phyloP scores from a whole-genome alignment of 73 alveolate genomes.

The Paramecium sonneborni region DNA sequence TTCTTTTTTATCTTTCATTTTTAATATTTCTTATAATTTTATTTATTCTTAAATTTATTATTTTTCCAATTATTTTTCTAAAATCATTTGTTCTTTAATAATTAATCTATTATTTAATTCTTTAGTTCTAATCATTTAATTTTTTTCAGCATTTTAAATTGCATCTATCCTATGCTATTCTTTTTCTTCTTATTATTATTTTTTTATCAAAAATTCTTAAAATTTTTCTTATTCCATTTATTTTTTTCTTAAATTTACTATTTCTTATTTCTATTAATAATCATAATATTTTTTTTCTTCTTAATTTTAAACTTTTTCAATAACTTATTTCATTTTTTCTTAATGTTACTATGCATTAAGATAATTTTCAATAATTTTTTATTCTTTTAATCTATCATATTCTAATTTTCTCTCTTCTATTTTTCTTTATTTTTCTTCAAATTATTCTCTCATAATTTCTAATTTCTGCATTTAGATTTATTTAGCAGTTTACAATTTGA shows the following conservation, averaged over 20 bases:
- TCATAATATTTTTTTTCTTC: not conserved
- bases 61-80: not conserved
- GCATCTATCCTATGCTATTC: not conserved
- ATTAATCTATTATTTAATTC: not conserved
- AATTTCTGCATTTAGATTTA: not conserved
- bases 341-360: not conserved
- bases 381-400: not conserved
- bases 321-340: not conserved
- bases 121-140: not conserved
- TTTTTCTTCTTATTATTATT: constrained; percentile 4
- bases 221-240: not conserved
- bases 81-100: not conserved
- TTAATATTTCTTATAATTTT: not conserved
- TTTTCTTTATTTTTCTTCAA: constrained; percentile 12
- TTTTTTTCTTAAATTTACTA: not conserved
- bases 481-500: not conserved
- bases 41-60: not conserved
- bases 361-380: not conserved
- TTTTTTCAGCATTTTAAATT: not conserved
- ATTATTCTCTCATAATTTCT: constrained; percentile 7
- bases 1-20: not conserved
- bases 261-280: not conserved
- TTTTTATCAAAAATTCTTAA: not conserved
- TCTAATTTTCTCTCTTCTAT: not conserved
- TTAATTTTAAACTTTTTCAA: not conserved